Percentiles rank a stretch among this genome's conserved stretches.
These are phyloP conservation scores for Pistacia atlantica DNA, from an alignment of 345 rosid genomes.

Conservation along the genomic window DNA sequence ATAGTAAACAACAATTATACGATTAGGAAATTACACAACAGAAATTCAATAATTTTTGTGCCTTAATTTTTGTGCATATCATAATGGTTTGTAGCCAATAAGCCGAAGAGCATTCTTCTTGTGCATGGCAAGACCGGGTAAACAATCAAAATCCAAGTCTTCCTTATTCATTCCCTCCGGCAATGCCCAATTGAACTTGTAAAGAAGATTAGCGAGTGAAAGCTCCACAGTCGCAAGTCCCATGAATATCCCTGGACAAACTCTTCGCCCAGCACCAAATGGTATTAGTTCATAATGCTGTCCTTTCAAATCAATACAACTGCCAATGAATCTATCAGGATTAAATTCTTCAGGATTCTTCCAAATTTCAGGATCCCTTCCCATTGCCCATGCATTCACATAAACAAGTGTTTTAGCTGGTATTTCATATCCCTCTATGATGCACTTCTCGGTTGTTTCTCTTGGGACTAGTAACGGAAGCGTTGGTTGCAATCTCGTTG, in stretches of 20 bases:
- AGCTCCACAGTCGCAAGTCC: conserved; percentile 21
- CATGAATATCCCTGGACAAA: conserved; percentile 31
- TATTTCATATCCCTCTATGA: too few species aligned
- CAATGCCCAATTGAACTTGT: conserved; percentile 30
- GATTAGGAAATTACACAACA: too few species aligned
- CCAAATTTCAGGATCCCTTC: conserved; percentile 40
- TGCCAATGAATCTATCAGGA: conserved; percentile 32
- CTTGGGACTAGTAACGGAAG: too few species aligned
- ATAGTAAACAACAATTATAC: too few species aligned
- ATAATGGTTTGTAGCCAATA: too few species aligned
- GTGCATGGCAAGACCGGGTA: too few species aligned
- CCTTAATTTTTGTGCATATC: too few species aligned
- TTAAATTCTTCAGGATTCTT: conserved; percentile 15
- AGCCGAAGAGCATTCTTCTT: too few species aligned
- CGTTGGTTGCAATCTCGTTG: conserved; percentile 31
- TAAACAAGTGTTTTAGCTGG: conserved; percentile 22
- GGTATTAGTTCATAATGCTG: conserved; percentile 29
- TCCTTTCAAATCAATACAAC: conserved; percentile 20
- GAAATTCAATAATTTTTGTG: too few species aligned
- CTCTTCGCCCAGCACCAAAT: conserved; percentile 37
- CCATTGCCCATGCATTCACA: conserved; percentile 32
- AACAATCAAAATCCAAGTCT: conserved; percentile 14
- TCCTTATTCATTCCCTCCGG: conserved; percentile 25
- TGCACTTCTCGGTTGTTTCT: too few species aligned
- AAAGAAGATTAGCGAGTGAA: conserved; percentile 27